Evolutionary conservation across 495 filamentous ascomycete species (phyloP), one percentile per base, ranked within the genome.

Genomic region (Hypoxylon fragiforme): DNA sequence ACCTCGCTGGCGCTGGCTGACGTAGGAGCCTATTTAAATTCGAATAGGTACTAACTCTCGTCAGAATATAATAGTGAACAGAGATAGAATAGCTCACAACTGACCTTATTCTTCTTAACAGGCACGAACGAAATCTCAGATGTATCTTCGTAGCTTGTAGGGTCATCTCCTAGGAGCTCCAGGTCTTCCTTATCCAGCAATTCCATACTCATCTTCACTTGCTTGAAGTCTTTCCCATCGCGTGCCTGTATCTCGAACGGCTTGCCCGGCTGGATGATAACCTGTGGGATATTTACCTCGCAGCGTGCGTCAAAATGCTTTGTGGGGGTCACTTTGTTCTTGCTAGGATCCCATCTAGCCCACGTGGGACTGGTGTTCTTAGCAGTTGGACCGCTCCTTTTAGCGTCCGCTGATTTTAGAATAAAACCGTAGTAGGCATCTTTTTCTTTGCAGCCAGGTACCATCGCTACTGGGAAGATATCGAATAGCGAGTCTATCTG

Each of bases 291-390:
- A 38, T 44, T 60, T 24, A 60, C 56, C 40, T 60, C 56, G 20
- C 56, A 60, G 8, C 18, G 50, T 7, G 9, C 13, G 13, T 60
- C 49, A 3, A 60, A 54, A n/a, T 16, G 49, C 3, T 36, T 15
- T 16, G 39, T 15, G 5, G 14, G 13, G 0, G 56, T 53, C 1
- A 60, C 18, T 13, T 14, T 35, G 15, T 44, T 30, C 31, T 28
- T 53, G 14, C 32, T 44, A 13, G 56, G 38, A 18, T 60, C 42
- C 56, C 56, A 60, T 34, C 41, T 38, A 8, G 54, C 44, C 56
- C 56, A 60, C 34, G 16, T 16, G 9, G 16, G 6, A 1, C 2
- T 0, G 5, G n/a, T 0, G 24, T 31, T 14, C 2, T 14, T 15
- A n/a, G n/a, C n/a, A n/a, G n/a, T n/a, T 1, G 1, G 6, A 18